Conservation (phyloP, 108 stramenopile species). For the Nannochloropsis salina region DNA sequence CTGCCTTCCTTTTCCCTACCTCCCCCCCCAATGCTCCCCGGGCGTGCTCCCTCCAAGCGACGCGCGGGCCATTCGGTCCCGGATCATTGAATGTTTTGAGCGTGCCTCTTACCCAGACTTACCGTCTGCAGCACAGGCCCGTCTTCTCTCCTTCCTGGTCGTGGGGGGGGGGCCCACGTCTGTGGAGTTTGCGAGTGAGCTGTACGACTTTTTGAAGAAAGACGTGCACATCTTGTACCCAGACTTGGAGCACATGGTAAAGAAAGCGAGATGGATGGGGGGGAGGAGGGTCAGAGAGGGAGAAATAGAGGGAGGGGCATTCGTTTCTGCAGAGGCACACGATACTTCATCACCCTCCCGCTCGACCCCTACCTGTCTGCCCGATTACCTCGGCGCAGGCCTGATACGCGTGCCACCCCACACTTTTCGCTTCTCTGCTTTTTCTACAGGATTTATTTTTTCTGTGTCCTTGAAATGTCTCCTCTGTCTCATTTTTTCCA, state of each 20-base stretch:
- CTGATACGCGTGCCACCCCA: too few relatives aligned
- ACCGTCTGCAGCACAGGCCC: slow-evolving; percentile 60
- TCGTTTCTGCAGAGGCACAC: too few relatives aligned
- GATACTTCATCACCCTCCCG: too few relatives aligned
- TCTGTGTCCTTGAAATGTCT: not conserved
- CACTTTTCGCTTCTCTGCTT: too few relatives aligned
- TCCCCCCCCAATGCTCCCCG: not conserved
- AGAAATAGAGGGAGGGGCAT: not conserved
- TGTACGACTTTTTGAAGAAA: slow-evolving; percentile 76
- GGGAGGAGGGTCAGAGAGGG: not conserved
- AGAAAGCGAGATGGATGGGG: not conserved
- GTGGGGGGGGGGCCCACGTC: slow-evolving; percentile 94
- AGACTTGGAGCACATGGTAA: slow-evolving; percentile 67
- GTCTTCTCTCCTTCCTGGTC: slow-evolving; percentile 87
- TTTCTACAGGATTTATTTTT: too few relatives aligned
- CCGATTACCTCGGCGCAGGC: too few relatives aligned
- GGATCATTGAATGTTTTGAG: slow-evolving; percentile 90
- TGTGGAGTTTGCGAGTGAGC: slow-evolving; percentile 87
- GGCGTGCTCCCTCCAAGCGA: slow-evolving; percentile 47
- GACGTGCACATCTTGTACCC: slow-evolving; percentile 81
- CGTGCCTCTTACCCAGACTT: slow-evolving; percentile 71
- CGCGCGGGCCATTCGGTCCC: slow-evolving; percentile 82
- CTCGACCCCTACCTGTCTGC: too few relatives aligned
- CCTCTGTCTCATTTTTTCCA: not conserved
- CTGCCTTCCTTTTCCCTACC: not conserved